Percentiles rank a stretch among this genome's conserved stretches.
Conservation (phyloP, 495 filamentous ascomycete species). For the Cudoniella acicularis region DNA sequence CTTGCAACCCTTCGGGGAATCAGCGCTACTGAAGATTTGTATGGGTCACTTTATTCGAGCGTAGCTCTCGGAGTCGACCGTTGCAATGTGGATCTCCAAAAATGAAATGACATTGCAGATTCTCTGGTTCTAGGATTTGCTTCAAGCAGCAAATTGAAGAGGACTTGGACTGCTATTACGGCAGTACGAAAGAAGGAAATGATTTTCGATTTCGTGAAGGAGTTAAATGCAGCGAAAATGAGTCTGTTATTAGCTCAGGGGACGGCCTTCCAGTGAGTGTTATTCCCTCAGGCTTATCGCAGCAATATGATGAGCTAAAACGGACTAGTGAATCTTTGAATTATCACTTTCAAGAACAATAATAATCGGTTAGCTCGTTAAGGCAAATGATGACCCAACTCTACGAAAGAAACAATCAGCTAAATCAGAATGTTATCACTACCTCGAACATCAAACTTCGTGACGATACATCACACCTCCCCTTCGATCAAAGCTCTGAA, state of each 20-base stretch:
- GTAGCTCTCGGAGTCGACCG: background rate
- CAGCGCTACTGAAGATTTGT: background rate
- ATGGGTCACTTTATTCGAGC: background rate
- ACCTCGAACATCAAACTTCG: no score
- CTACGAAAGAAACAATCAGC: no score
- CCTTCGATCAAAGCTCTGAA: no score
- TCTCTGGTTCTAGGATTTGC: background rate
- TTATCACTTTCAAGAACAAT: background rate
- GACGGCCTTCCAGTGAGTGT: no score
- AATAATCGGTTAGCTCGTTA: background rate
- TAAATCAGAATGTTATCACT: no score
- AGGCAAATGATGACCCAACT: background rate
- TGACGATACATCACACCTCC: no score
- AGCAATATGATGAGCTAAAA: no score
- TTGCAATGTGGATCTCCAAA: background rate
- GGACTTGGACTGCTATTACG: background rate
- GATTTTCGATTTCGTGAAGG: background rate
- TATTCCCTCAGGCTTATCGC: no score
- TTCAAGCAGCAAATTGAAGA: background rate
- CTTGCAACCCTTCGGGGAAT: background rate
- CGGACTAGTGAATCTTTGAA: background rate
- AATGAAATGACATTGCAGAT: background rate
- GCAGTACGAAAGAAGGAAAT: background rate
- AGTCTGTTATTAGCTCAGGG: no score
- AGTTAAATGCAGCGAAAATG: no score